A percentile compares a stretch with the other conserved stretches of the same genome.
phyloP scores from a whole-genome alignment of 805 yeast genomes.

The Ogataea thermomethanolica region DNA sequence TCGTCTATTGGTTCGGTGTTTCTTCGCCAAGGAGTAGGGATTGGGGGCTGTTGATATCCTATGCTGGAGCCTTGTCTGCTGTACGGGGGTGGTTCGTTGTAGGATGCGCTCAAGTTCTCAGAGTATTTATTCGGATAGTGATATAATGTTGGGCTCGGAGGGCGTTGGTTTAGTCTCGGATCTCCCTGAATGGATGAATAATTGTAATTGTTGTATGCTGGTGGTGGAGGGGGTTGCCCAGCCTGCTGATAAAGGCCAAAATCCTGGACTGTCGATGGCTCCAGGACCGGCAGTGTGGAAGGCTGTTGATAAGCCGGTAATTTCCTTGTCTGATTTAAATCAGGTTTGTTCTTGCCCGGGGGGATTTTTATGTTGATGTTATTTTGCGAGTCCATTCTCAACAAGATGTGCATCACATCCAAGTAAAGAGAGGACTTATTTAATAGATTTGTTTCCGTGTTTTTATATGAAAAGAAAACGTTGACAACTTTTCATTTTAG shows the following conservation, averaged over 20 bases:
- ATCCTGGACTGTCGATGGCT: background rate
- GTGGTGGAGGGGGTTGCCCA: background rate
- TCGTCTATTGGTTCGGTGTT: background rate
- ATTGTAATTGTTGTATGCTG: background rate
- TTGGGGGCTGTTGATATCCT: too few relatives aligned
- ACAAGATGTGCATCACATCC: background rate
- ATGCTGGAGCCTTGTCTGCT: background rate
- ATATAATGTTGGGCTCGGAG: slow-evolving; percentile 4
- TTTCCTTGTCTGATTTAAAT: too few relatives aligned
- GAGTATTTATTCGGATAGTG: background rate
- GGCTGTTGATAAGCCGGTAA: too few relatives aligned
- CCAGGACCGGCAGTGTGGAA: background rate
- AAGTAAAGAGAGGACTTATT: background rate
- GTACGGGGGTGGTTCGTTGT: background rate
- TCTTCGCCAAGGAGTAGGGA: too few relatives aligned
- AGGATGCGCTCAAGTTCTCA: too few relatives aligned
- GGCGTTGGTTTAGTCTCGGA: background rate
- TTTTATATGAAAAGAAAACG: slow-evolving; percentile 3
- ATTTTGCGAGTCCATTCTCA: too few relatives aligned
- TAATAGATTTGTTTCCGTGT: background rate
- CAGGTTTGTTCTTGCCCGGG: too few relatives aligned
- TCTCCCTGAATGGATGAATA: background rate
- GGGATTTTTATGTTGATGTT: too few relatives aligned
- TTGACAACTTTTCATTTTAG: background rate
- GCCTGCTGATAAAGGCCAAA: background rate